Evolutionary conservation across 208 protist species (phyloP).

Genomic region (Tritrichomonas foetus): DNA sequence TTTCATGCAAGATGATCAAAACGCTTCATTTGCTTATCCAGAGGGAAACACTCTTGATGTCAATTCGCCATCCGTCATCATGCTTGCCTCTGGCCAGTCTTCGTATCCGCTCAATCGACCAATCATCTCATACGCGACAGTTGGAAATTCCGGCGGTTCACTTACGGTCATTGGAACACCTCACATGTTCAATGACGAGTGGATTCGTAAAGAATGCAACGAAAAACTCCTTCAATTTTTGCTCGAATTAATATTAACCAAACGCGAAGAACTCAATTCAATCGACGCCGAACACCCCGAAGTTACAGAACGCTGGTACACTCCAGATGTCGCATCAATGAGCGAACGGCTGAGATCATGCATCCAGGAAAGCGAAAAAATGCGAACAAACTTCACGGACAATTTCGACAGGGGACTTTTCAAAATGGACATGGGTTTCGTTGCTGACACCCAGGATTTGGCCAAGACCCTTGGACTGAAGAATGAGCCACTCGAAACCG

Average conservation of each 20-base stretch:
- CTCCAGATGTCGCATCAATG: background rate
- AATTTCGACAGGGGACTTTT: background rate
- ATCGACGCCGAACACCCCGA: slow-evolving; percentile 25
- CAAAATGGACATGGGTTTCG: slow-evolving; percentile 19
- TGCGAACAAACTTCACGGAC: background rate
- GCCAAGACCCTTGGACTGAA: background rate
- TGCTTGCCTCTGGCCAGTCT: background rate
- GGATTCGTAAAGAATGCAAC: background rate
- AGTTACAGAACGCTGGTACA: slow-evolving; percentile 31
- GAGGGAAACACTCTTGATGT: background rate
- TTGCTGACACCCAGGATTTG: background rate
- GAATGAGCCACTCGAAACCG: background rate
- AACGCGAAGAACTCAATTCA: background rate
- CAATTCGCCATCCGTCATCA: background rate
- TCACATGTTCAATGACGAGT: background rate
- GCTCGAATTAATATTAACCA: background rate
- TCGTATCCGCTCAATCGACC: background rate
- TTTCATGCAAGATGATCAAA: background rate
- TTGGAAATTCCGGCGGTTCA: background rate
- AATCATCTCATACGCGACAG: background rate
- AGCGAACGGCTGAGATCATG: background rate
- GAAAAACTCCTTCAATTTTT: background rate
- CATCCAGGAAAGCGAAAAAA: slow-evolving; percentile 8
- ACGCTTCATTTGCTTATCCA: background rate
- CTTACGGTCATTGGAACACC: background rate